Base-by-base conservation (phyloP, 371 early-diverging fungal genomes). In the Circinella minor region DNA sequence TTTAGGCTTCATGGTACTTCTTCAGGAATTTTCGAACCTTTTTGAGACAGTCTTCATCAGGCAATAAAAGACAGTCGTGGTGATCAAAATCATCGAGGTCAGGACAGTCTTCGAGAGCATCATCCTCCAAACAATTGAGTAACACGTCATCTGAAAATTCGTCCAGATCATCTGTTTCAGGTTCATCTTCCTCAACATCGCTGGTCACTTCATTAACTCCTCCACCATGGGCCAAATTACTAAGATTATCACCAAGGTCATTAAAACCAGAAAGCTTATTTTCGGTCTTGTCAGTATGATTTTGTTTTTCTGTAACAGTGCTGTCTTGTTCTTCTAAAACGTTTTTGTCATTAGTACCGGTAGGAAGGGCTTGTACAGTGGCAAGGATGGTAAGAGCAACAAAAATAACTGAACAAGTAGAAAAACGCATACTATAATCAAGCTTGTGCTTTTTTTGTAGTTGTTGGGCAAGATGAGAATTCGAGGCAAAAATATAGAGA, bases 381-480 rank as follows among this genome's bases (percentile, higher is more conserved):
- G 57, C 57, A 18, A 57, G 36, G 27, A 57, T 9, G 7, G 57
- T 34, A 27, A 57, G 34, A 27, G 57, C n/a, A 57, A 27, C 57
- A n/a, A 57, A n/a, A 14, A 57, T 34, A 57, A 57, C n/a, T 27
- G 57, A n/a, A n/a, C n/a, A n/a, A 57, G 57, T 57, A 57, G 57
- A 10, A n/a, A 57, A 57, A 34, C 57, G 57, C 57, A 57, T 57
- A 7, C 27, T 34, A 57, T n/a, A n/a, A n/a, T 17, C 27, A 6
- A 34, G 1, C 10, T 7, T 55, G 55, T 18, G 2, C 11, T 43
- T 43, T 43, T 43, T 6, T 43, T 43, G 6, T 43, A 9, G 43
- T 43, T 43, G 6, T 43, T 43, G 6, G 43, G 27, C 27, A 27
- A 55, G n/a, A 55, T 20, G 55, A 20, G 51, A n/a, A 51, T 51